Percentiles rank a stretch among this genome's conserved stretches.
Conservation (phyloP, 2,329 filamentous ascomycete species). For the Penicillium nordicum region DNA sequence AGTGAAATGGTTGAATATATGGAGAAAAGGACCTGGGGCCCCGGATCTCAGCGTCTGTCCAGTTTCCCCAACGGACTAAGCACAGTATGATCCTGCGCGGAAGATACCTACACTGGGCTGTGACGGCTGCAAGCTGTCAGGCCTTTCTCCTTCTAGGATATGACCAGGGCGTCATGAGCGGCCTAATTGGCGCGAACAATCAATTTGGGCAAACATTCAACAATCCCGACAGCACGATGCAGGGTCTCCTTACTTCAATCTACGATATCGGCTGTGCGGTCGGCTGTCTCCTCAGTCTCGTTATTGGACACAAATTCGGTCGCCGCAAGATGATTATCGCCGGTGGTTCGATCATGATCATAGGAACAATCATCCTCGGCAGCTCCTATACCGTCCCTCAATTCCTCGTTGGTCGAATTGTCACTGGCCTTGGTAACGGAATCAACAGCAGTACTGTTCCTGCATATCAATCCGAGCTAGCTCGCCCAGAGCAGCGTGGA, state of each 20-base stretch:
- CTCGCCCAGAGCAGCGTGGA: conserved; percentile 18
- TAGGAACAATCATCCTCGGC: conserved; percentile 44
- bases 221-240: conserved; percentile 37
- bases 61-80: neutral
- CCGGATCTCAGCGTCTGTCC: neutral
- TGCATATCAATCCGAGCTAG: conserved; percentile 21
- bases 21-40: conserved; percentile 4
- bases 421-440: conserved; percentile 43
- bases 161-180: conserved; percentile 44
- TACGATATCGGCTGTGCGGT: conserved; percentile 33
- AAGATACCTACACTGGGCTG: conserved; percentile 21
- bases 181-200: conserved; percentile 46
- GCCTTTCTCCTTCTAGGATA: conserved; percentile 24
- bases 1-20: neutral
- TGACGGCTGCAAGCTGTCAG: conserved; percentile 24
- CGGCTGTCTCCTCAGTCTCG: conserved; percentile 32
- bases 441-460: conserved; percentile 24
- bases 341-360: conserved; percentile 43
- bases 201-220: conserved; percentile 39
- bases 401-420: conserved; percentile 46
- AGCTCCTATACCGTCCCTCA: conserved; percentile 42
- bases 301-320: conserved; percentile 44
- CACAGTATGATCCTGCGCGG: conserved; percentile 17
- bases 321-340: conserved; percentile 43
- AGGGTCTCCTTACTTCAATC: conserved; percentile 32